Evolutionary conservation across 306 rosid genomes (phyloP), one percentile per base, ranked within the genome.

Genomic region (Vigna hirtella): DNA sequence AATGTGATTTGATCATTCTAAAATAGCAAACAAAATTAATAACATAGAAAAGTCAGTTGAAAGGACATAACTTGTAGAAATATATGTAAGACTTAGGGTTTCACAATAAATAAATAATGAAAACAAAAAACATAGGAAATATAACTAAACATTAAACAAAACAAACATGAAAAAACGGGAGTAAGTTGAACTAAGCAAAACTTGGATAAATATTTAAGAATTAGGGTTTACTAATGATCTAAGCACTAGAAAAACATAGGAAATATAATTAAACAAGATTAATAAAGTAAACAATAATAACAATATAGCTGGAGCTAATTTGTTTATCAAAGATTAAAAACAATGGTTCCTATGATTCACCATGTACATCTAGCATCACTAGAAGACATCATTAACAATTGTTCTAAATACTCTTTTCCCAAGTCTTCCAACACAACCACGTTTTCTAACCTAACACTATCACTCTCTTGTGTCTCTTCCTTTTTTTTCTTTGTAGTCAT

Each of bases 361-460:
- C 81, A 66, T 24, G 82, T 17, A 32, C 13, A 59, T 32, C 48
- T 56, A 70, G 88, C 79, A 38, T 88, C 57, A 5, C 28, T 84
- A 15, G 89, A 89, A 26, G 88, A 88, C 65, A 76, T 84, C 66
- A 77, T 86, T 63, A 96, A 75, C 45, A 96, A 88, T 51, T 93
- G 91, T 85, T 96, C 99, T 70, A 96, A 90, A 78, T 93, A 93
- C 45, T 96, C 99, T 9, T 88, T 47, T 11, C 99, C 99, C 1
- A 96, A 83, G 86, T 96, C 99, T 78, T 93, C 96, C 1, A 93
- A 89, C 70, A 93, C 99, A 72, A 96, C 87, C 43, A 88, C 86
- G 83, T 86, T 88, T 9, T 88, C 88, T 1, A 92, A 3, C 18
- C 83, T 76, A 67, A 82, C 80, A 58, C 83, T 2, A 51, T 4